phyloP scores from a whole-genome alignment of 495 filamentous ascomycete genomes.

The Chlorociboria aeruginascens region DNA sequence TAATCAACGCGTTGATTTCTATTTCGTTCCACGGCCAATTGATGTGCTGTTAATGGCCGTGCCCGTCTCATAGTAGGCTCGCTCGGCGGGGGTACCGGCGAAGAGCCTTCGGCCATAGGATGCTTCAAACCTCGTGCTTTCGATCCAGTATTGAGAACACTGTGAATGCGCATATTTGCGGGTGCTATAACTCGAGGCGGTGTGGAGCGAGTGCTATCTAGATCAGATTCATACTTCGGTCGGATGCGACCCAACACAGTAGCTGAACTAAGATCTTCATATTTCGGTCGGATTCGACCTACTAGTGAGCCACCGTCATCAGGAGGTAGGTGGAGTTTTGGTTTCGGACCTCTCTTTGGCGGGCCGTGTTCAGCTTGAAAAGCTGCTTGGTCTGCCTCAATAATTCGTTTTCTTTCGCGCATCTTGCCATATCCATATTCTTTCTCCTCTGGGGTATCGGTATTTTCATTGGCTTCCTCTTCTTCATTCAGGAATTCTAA shows the following conservation, averaged over 20 bases:
- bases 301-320: conserved; percentile 38
- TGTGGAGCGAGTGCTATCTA: conserved; percentile 45
- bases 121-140: conserved; percentile 32
- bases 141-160: conserved; percentile 11
- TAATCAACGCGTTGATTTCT: conserved; percentile 79
- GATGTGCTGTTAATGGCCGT: conserved; percentile 82
- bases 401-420: conserved; percentile 66
- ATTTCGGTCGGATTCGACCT: conserved; percentile 31
- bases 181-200: conserved; percentile 33
- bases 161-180: conserved; percentile 28
- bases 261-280: conserved; percentile 33
- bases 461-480: conserved; percentile 71
- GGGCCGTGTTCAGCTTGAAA: conserved; percentile 30
- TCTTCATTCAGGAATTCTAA: conserved; percentile 68
- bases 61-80: conserved; percentile 39
- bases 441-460: conserved; percentile 77
- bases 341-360: conserved; percentile 36
- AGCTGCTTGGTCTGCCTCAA: conserved; percentile 35
- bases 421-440: conserved; percentile 80
- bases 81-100: conserved; percentile 25
- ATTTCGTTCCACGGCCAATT: conserved; percentile 83
- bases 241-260: conserved; percentile 32
- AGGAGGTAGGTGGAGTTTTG: conserved; percentile 42
- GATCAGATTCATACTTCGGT: conserved; percentile 44
- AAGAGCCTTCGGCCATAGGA: conserved; percentile 38